Conservation (phyloP, 208 protist genomes). For the Herpetomonas samuelpessoai region DNA sequence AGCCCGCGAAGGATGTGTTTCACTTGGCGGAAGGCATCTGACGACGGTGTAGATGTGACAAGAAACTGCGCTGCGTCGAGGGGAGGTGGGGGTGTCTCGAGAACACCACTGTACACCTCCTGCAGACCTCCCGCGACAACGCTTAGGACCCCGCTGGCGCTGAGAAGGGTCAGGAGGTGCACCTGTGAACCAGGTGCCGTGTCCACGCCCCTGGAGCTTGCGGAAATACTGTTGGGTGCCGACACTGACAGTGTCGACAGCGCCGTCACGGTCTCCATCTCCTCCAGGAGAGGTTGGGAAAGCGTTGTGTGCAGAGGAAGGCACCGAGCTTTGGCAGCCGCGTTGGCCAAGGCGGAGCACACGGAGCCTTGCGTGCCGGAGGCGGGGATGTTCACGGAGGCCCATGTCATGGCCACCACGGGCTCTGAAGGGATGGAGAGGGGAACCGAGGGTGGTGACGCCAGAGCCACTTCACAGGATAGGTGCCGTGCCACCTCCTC, state of each 20-base stretch:
- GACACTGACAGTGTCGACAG: too few species aligned
- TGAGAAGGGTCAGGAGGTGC: slow-evolving; percentile 48
- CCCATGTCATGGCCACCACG: slow-evolving; percentile 24
- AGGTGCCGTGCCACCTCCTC: neutral
- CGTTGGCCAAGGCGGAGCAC: too few species aligned
- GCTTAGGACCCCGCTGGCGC: slow-evolving; percentile 40
- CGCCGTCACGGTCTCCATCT: slow-evolving; percentile 2
- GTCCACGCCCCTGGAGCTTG: too few species aligned
- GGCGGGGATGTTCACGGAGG: neutral
- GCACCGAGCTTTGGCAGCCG: slow-evolving; percentile 7
- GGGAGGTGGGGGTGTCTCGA: too few species aligned
- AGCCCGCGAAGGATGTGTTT: too few species aligned
- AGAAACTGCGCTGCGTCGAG: too few species aligned
- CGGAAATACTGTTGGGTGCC: too few species aligned
- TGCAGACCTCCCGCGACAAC: slow-evolving; percentile 58
- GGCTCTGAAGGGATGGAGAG: slow-evolving; percentile 16
- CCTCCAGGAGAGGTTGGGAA: neutral
- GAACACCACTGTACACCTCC: too few species aligned
- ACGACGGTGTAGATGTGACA: too few species aligned
- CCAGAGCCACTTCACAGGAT: neutral
- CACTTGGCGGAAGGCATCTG: too few species aligned
- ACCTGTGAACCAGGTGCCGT: too few species aligned
- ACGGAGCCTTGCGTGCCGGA: neutral
- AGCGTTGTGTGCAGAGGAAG: slow-evolving; percentile 20
- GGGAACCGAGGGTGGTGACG: neutral